phyloP scores from a whole-genome alignment of 805 yeast species.

The Kodamaea kaohsiungensis region DNA sequence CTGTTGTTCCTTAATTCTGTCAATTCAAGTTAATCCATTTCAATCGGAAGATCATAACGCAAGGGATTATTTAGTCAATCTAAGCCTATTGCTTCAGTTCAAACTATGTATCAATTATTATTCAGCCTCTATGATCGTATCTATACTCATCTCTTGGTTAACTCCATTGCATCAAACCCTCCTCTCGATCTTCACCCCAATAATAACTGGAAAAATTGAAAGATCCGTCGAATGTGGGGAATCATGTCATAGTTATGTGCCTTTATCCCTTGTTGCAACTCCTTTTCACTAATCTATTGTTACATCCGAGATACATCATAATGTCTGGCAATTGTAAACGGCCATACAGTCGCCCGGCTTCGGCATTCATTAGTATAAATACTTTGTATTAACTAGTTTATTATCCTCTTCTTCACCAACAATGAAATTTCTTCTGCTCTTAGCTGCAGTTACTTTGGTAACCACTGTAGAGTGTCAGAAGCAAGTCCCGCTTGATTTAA shows the following conservation, averaged over 20 bases:
- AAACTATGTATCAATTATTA: not conserved
- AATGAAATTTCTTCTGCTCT: not conserved
- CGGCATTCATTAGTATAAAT: not conserved
- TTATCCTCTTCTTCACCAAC: not conserved
- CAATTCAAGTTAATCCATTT: not conserved
- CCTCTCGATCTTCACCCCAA: not conserved
- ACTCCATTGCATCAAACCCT: not conserved
- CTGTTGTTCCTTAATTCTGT: not conserved
- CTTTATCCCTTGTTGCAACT: not conserved
- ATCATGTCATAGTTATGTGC: not conserved
- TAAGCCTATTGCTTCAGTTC: not conserved
- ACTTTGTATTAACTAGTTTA: not conserved
- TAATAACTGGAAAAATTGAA: not conserved
- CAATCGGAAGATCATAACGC: not conserved
- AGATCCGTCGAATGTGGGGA: not conserved
- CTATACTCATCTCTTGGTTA: not conserved
- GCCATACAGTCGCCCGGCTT: not conserved
- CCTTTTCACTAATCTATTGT: not conserved
- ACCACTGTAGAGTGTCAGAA: not conserved
- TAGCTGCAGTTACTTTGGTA: not conserved
- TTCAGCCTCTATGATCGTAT: no score
- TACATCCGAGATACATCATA: no score
- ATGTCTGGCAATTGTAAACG: not conserved
- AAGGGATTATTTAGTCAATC: no score
- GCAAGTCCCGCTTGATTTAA: slow-evolving; percentile 10